A percentile compares a stretch with the other conserved stretches of the same genome.
Evolutionary conservation across 2,329 filamentous ascomycete genomes (phyloP).

Genomic region (Paradendryphiella salina): DNA sequence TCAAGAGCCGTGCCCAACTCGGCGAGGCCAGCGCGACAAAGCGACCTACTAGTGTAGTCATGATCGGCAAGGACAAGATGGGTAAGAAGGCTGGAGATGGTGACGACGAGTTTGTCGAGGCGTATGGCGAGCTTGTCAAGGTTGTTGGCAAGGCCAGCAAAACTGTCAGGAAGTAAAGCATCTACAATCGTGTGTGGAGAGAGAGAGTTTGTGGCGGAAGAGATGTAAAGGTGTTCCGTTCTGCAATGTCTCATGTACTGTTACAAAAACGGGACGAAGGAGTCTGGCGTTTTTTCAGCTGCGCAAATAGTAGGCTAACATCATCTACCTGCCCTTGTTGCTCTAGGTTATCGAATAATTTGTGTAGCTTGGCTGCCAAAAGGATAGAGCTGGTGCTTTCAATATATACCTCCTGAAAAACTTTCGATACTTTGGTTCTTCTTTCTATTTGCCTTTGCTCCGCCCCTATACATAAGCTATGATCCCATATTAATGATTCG

Average conservation of each 20-base stretch:
- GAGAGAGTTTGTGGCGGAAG: conserved; percentile 4
- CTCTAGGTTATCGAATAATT: background rate
- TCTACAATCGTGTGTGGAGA: conserved; percentile 1
- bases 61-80: conserved; percentile 64
- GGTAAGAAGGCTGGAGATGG: conserved; percentile 55
- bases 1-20: conserved; percentile 87
- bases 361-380: background rate
- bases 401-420: background rate
- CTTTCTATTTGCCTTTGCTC: background rate
- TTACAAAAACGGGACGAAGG: conserved; percentile 3
- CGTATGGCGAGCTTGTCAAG: conserved; percentile 61
- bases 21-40: conserved; percentile 93
- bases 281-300: conserved; percentile 2
- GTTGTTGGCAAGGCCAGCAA: conserved; percentile 62
- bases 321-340: background rate
- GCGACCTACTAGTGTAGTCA: conserved; percentile 93
- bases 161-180: conserved; percentile 56
- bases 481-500: background rate
- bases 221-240: background rate
- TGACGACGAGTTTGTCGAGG: conserved; percentile 55
- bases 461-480: background rate
- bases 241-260: conserved; percentile 4
- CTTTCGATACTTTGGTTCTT: background rate
- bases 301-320: background rate
- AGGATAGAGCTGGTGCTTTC: too few relatives aligned